Percentiles rank a stretch among this genome's conserved stretches.
These are phyloP conservation scores for Acer negundo DNA, from an alignment of 345 rosid species.

Conservation along the genomic window DNA sequence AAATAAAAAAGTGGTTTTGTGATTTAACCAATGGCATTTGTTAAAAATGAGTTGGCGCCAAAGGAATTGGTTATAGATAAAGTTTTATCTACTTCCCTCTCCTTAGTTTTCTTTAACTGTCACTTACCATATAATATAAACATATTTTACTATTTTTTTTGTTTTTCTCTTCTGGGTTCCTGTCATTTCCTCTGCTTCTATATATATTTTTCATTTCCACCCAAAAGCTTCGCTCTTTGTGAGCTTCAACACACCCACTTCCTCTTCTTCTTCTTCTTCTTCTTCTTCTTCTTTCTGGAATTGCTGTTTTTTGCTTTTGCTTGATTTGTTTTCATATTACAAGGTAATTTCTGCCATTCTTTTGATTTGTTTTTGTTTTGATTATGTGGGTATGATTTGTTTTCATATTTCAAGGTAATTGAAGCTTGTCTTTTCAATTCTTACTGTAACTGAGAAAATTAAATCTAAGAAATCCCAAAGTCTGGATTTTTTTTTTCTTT, in stretches of 20 bases:
- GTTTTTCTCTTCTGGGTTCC: not conserved
- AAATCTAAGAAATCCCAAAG: not conserved
- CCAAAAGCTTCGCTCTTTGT: not conserved
- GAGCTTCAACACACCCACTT: not conserved
- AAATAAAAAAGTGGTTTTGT: too few relatives aligned
- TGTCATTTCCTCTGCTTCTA: not conserved
- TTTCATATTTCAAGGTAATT: not conserved
- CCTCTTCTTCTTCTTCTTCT: not conserved
- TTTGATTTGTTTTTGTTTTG: not conserved
- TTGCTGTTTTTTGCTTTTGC: conserved; percentile 1
- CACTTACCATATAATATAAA: not conserved
- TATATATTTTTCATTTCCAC: not conserved
- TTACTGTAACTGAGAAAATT: not conserved
- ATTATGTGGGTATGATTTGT: not conserved
- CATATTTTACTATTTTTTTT: not conserved
- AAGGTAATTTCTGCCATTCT: conserved; percentile 13
- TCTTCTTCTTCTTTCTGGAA: too few relatives aligned
- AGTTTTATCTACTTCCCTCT: conserved; percentile 34
- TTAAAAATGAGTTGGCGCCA: too few relatives aligned
- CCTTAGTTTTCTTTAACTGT: not conserved
- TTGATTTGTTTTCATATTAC: not conserved
- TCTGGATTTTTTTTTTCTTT: not conserved
- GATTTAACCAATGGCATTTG: too few relatives aligned
- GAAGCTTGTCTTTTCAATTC: not conserved
- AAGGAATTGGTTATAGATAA: conserved; percentile 17